Base-by-base conservation (phyloP, 108 stramenopile genomes). In the Poteriospumella lacustris region DNA sequence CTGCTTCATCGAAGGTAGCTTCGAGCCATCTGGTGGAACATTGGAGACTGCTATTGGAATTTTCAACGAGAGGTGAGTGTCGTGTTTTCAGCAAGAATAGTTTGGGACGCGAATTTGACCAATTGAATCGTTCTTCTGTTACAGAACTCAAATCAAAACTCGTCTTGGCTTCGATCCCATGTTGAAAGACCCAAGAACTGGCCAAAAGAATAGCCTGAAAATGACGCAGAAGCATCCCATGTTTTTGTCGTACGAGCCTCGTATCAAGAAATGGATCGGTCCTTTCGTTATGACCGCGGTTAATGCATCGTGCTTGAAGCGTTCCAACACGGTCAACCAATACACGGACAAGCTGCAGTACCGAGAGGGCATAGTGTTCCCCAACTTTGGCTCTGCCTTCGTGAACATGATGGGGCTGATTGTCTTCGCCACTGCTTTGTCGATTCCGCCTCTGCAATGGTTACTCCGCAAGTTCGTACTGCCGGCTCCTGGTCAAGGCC, bases 401-500 rank as follows among this genome's bases (percentile, higher is more conserved):
- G 68, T 62, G 9, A 3, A 43, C 0, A 43, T 68, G 34, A 31
- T 31, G 9, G 31, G 44, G 29, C 1, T 72, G 3, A 24, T 56
- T 15, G 41, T 79, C 2, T 56, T 39, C 44, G 78, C 60, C 0
- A 0, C 47, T 2, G 43, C 41, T 3, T 9, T 42, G 3, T 42
- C 43, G 43, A 12, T 78, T 15, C 78, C 81, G 19, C 77, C 78
- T 42, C 28, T 69, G 47, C 44, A 81, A 0, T 69, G 60, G 39
- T 75, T 92, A 0, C 28, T 91, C 44, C 76, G 84, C 52, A 82
- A 80, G 42, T 84, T 83, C 64, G 68, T 89, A 1, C 59, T 94
- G 9, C 89, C 91, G 0, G 77, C 84, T 68, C 90, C 91, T 2
- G 93, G 93, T 31, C 76, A 91, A 80, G 93, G 93, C 5, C 93